Conservation (phyloP, 257 asterid species). For the Rubia yunnanensis region DNA sequence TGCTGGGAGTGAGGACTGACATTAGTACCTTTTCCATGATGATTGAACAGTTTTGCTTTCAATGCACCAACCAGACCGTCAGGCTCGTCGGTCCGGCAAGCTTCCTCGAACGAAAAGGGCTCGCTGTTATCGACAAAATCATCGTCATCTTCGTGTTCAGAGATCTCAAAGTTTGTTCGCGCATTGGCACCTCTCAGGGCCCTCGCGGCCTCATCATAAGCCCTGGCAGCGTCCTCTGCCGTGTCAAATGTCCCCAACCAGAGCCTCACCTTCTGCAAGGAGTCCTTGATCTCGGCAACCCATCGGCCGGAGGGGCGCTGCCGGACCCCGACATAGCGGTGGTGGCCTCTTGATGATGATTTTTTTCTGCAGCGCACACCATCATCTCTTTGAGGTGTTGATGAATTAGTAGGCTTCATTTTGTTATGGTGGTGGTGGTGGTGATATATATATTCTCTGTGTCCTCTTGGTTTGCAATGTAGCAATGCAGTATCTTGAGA, state of each 20-base stretch:
- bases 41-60: slow-evolving; percentile 46
- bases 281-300: slow-evolving; percentile 89
- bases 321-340: slow-evolving; percentile 66
- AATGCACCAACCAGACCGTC: slow-evolving; percentile 59
- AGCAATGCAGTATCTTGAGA: slow-evolving; percentile 2
- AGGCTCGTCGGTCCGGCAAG: slow-evolving; percentile 60
- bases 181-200: slow-evolving; percentile 61
- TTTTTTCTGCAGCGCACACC: slow-evolving; percentile 32
- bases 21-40: slow-evolving; percentile 13
- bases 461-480: slow-evolving; percentile 4
- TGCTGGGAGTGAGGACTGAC: not conserved
- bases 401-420: slow-evolving; percentile 27
- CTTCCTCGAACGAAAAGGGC: slow-evolving; percentile 64
- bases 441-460: not conserved
- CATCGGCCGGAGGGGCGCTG: slow-evolving; percentile 84
- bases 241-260: slow-evolving; percentile 87
- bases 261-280: slow-evolving; percentile 64
- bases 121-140: slow-evolving; percentile 19
- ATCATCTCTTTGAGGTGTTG: slow-evolving; percentile 16
- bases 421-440: not conserved
- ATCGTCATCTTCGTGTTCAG: slow-evolving; percentile 23
- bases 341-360: slow-evolving; percentile 61
- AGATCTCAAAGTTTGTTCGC: slow-evolving; percentile 64
- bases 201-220: slow-evolving; percentile 73
- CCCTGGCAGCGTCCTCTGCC: slow-evolving; percentile 76